phyloP scores from a whole-genome alignment of 345 rosid genomes.

The Populus davidiana region DNA sequence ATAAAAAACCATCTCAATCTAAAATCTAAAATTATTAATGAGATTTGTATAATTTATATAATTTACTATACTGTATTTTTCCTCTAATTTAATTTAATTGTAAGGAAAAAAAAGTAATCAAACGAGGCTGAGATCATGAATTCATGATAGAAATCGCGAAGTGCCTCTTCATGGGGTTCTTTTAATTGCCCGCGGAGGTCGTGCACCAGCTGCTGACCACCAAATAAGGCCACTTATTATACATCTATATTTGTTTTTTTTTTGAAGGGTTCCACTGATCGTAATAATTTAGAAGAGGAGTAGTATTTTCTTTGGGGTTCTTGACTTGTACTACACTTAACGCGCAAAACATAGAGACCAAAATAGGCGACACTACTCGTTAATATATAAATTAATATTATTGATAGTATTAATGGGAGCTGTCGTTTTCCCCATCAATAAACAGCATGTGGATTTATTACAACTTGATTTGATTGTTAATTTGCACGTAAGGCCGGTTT shows the following conservation, averaged over 20 bases:
- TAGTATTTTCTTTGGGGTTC: background rate
- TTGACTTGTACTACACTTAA: background rate
- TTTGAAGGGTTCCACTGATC: background rate
- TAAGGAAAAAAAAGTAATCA: background rate
- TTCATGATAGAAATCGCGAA: background rate
- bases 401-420: no score
- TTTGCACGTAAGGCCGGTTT: background rate
- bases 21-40: no score
- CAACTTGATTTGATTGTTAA: no score
- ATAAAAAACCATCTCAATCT: fast-evolving
- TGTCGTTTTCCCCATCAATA: background rate
- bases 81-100: background rate
- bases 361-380: background rate
- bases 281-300: background rate
- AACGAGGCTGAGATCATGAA: background rate
- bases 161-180: background rate
- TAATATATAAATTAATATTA: background rate
- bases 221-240: background rate
- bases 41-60: no score
- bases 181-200: background rate
- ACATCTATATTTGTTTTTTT: no score
- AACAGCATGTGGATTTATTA: background rate
- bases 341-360: background rate
- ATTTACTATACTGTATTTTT: no score
- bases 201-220: conserved; percentile 15